These are phyloP conservation scores for Fusarium bulbicola DNA, from an alignment of 2,329 filamentous ascomycete genomes.

Conservation along the genomic window DNA sequence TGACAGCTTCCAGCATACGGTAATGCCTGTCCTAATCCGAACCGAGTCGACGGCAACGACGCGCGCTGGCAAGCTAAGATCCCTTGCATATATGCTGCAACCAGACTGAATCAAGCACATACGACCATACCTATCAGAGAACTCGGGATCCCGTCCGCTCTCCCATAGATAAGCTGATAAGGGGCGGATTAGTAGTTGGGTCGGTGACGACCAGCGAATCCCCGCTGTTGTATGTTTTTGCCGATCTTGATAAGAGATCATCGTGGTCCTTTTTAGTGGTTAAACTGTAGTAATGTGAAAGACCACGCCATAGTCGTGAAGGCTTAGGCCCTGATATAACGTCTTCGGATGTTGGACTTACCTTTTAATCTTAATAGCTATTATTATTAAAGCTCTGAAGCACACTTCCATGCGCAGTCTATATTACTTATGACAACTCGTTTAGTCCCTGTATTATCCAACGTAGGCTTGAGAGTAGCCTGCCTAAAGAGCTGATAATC, in stretches of 20 bases:
- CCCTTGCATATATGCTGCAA: accelerated
- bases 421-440: not conserved
- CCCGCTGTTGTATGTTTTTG: not conserved
- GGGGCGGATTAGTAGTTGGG: not conserved
- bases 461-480: not conserved
- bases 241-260: not conserved
- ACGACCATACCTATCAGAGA: not conserved
- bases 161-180: not conserved
- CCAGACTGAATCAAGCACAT: accelerated
- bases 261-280: not conserved
- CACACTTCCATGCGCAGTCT: accelerated
- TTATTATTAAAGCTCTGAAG: not conserved
- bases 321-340: accelerated
- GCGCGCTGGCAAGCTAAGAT: too few relatives aligned
- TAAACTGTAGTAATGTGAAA: not conserved
- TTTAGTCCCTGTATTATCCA: too few relatives aligned
- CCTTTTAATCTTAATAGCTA: not conserved
- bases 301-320: accelerated
- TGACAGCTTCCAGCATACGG: not conserved
- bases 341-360: accelerated
- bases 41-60: too few relatives aligned
- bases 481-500: not conserved
- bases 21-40: not conserved
- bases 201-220: conserved; percentile 1
- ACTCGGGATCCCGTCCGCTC: not conserved